These are phyloP conservation scores for Schizosaccharomyces cryophilus DNA, from an alignment of 805 yeast species.

Conservation along the genomic window DNA sequence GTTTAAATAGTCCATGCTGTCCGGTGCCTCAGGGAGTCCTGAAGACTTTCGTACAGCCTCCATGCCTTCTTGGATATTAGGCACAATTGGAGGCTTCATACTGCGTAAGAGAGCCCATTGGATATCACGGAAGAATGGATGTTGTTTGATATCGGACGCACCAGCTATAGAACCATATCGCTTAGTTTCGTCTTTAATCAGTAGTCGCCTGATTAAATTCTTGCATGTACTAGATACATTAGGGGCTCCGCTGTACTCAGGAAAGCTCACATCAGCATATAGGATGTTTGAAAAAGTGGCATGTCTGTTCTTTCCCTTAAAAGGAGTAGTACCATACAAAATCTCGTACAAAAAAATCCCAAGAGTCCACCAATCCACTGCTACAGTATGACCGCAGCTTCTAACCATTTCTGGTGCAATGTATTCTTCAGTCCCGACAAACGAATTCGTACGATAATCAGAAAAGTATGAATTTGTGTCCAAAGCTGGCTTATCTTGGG, in stretches of 20 bases:
- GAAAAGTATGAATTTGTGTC: conserved; percentile 91
- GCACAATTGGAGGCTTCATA: conserved; percentile 92
- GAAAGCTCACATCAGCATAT: conserved; percentile 60
- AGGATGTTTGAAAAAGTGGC: conserved; percentile 72
- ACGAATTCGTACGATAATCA: conserved; percentile 88
- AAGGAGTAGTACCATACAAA: conserved; percentile 90
- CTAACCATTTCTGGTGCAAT: conserved; percentile 95
- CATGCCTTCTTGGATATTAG: conserved; percentile 37
- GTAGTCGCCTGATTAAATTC: conserved; percentile 49
- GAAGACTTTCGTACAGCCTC: conserved; percentile 18
- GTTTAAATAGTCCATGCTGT: not conserved
- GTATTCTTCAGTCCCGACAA: conserved; percentile 96
- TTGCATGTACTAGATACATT: conserved; percentile 49
- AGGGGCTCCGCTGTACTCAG: conserved; percentile 24
- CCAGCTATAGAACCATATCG: conserved; percentile 82
- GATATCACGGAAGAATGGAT: conserved; percentile 68
- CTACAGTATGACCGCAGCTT: conserved; percentile 91
- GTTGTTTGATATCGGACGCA: conserved; percentile 81
- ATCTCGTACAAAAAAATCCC: conserved; percentile 84
- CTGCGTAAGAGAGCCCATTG: conserved; percentile 91
- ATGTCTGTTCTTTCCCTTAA: conserved; percentile 73
- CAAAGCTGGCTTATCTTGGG: conserved; percentile 30
- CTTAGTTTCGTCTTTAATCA: conserved; percentile 71
- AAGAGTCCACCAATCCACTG: conserved; percentile 98
- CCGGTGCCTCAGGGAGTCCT: conserved; percentile 9